Percentiles rank a stretch among this genome's conserved stretches.
Conservation (phyloP, 73 alveolate species). For the Breviolum minutum region DNA sequence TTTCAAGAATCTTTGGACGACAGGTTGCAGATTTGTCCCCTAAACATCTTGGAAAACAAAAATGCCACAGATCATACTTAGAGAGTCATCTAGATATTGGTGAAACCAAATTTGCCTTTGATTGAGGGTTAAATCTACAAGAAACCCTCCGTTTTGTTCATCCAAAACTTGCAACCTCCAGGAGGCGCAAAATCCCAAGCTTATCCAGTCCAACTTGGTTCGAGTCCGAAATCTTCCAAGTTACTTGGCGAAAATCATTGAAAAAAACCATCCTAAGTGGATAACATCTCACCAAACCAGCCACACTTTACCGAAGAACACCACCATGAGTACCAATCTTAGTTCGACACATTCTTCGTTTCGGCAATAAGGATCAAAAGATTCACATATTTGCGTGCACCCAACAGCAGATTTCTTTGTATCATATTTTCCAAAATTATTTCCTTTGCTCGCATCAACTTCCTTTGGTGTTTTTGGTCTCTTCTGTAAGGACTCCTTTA, state of each 20-base stretch:
- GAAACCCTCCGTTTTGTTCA: too few species aligned
- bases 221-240: slow-evolving; percentile 26
- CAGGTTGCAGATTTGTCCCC: too few species aligned
- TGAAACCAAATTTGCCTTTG: too few species aligned
- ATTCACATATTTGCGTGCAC: background rate
- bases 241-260: background rate
- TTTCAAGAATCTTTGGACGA: too few species aligned
- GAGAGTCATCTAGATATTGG: too few species aligned
- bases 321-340: background rate
- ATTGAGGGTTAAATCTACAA: too few species aligned
- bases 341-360: background rate
- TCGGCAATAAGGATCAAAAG: background rate
- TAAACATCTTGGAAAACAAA: too few species aligned
- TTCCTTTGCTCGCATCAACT: background rate
- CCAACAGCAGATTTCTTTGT: too few species aligned
- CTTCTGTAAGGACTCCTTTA: slow-evolving; percentile 24
- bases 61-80: too few species aligned
- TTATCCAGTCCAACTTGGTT: slow-evolving; percentile 38
- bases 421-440: too few species aligned
- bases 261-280: background rate
- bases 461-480: background rate
- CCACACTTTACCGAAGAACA: background rate
- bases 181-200: slow-evolving; percentile 82
- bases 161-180: too few species aligned
- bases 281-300: background rate